Evolutionary conservation across 805 yeast species (phyloP), one percentile per base, ranked within the genome.

Genomic region (Kuraishia hungarica): DNA sequence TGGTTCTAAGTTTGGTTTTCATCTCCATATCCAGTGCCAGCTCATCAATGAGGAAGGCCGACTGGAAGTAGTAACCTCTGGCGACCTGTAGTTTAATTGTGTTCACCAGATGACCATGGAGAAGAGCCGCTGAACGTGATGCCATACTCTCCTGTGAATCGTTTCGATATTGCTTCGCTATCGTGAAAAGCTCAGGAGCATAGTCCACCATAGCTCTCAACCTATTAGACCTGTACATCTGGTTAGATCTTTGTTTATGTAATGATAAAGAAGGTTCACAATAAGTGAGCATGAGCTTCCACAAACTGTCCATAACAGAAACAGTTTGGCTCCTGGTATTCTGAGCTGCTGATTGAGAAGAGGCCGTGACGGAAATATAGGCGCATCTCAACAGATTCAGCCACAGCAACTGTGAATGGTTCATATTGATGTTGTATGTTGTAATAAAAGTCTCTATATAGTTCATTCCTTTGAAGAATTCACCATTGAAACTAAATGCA

Each of bases 401-500:
- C 70, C 73, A 70, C 53, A 64, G 65, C 28, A 57, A 54, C 13
- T 55, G 59, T 2, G 66, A 62, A 24, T 60, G 55, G 4, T 43
- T 21, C n/a, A 59, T 53, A 24, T 62, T 57, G 43, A 63, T 46
- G 10, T 48, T 48, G 58, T 67, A 68, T 17, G 59, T 57, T 26
- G 55, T 54, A 4, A 68, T 57, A 21, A 70, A 56, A 11, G 56
- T 51, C 48, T 62, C 60, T 53, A 67, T 60, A 15, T 64, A 53
- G 23, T 59, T 26, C 2, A 72, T 50, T n/a, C 70, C 72, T 47
- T 63, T 59, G 17, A 60, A 29, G 10, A 69, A 55, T 19, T 67
- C 61, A 29, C 62, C 61, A 53, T 69, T 69, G 55, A 62, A 63
- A 6, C 66, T 55, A 56, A 66, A 70, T 0, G 72, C 62, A 15